Percentiles rank a stretch among this genome's conserved stretches.
These are phyloP conservation scores for Ostreobium quekettii DNA, from an alignment of 139 green algal genomes.

Conservation along the genomic window DNA sequence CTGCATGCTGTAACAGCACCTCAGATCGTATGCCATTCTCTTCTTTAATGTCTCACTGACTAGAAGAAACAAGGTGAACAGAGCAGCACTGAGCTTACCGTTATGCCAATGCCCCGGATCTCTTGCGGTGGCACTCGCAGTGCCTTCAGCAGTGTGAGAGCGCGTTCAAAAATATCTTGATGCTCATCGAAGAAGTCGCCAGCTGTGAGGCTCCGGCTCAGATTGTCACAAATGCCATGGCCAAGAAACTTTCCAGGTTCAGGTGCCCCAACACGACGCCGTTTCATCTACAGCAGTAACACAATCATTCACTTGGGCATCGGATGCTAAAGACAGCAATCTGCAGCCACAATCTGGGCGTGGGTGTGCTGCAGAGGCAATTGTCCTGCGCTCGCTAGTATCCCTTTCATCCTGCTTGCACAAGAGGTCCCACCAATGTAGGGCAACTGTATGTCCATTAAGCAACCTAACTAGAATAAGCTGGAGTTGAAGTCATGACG, in stretches of 20 bases:
- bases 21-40: too few relatives aligned
- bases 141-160: background rate
- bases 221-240: conserved; percentile 78
- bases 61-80: too few relatives aligned
- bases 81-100: too few relatives aligned
- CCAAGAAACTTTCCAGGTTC: conserved; percentile 82
- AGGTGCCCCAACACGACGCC: conserved; percentile 51
- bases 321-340: too few relatives aligned
- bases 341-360: too few relatives aligned
- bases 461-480: too few relatives aligned
- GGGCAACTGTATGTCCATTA: too few relatives aligned
- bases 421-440: background rate
- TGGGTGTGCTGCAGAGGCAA: conserved; percentile 9
- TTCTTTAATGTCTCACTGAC: too few relatives aligned
- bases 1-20: too few relatives aligned
- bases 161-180: background rate
- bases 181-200: conserved; percentile 13
- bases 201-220: conserved; percentile 43
- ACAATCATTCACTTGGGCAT: background rate
- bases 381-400: background rate
- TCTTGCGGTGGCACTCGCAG: background rate
- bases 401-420: background rate
- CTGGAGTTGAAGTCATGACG: too few relatives aligned
- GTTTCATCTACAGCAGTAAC: conserved; percentile 53
- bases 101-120: conserved; percentile 14